These are phyloP conservation scores for Exserohilum rostratum DNA, from an alignment of 2,329 filamentous ascomycete genomes.

Conservation along the genomic window DNA sequence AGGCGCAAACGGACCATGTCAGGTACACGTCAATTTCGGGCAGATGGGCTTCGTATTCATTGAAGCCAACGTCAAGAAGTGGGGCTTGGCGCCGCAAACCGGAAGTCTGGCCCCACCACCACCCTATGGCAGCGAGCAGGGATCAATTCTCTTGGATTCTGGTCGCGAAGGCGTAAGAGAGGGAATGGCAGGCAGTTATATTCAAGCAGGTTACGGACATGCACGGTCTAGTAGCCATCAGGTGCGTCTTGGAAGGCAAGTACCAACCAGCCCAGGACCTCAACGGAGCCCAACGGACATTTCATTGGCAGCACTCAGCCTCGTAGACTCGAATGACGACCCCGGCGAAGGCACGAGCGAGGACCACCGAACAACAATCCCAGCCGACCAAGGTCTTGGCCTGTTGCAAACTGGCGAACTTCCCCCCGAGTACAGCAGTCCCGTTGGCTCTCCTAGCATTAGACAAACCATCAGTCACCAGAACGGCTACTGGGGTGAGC, in stretches of 20 bases:
- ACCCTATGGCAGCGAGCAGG: slow-evolving; percentile 95
- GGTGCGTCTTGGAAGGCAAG: slow-evolving; percentile 69
- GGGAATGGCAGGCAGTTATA: slow-evolving; percentile 57
- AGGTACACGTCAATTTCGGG: slow-evolving; percentile 95
- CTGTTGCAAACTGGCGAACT: slow-evolving; percentile 47
- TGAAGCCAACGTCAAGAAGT: slow-evolving; percentile 99
- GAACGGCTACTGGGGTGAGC: slow-evolving; percentile 55
- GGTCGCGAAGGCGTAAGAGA: slow-evolving; percentile 64
- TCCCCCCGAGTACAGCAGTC: slow-evolving; percentile 59
- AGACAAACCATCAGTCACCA: slow-evolving; percentile 62
- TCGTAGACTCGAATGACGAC: slow-evolving; percentile 69
- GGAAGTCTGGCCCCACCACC: slow-evolving; percentile 93
- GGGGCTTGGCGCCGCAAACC: slow-evolving; percentile 94
- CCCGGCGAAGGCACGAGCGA: slow-evolving; percentile 73
- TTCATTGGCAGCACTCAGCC: slow-evolving; percentile 84
- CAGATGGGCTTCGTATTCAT: slow-evolving; percentile 99
- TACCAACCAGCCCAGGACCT: slow-evolving; percentile 84
- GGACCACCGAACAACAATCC: slow-evolving; percentile 29
- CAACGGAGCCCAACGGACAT: slow-evolving; percentile 93
- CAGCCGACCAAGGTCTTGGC: slow-evolving; percentile 39
- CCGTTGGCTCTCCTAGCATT: slow-evolving; percentile 44
- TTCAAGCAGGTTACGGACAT: slow-evolving; percentile 62
- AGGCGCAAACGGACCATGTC: slow-evolving; percentile 92
- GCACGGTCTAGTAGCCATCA: slow-evolving; percentile 78
- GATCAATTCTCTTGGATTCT: slow-evolving; percentile 90